These are phyloP conservation scores for Aristolochia californica DNA, from an alignment of 164 flowering plant species.

Conservation along the genomic window DNA sequence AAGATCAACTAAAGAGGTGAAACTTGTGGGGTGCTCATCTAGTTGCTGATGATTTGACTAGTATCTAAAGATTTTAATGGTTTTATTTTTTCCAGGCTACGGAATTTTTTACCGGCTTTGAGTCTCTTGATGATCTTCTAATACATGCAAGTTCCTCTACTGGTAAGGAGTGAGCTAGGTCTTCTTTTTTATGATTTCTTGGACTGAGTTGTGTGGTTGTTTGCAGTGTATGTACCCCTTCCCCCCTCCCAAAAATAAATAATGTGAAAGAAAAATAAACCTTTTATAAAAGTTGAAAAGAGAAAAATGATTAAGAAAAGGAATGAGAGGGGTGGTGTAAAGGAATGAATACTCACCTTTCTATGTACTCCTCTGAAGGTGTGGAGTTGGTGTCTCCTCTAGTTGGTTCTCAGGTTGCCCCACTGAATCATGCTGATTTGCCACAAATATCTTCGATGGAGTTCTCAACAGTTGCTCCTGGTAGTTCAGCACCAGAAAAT, in stretches of 20 bases:
- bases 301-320: no score
- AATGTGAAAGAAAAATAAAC: no score
- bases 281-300: no score
- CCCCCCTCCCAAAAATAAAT: no score
- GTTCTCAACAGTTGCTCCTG: neutral
- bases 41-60: neutral
- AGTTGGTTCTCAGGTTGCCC: neutral
- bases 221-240: no score
- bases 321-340: neutral
- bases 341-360: neutral
- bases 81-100: slow-evolving; percentile 1
- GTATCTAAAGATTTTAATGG: neutral
- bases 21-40: neutral
- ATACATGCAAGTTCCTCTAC: neutral
- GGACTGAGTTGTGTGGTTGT: no score
- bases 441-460: neutral
- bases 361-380: neutral
- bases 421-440: neutral
- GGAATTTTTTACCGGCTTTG: neutral
- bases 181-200: neutral
- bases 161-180: neutral
- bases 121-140: slow-evolving; percentile 1
- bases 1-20: slow-evolving; percentile 1
- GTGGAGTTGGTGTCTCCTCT: slow-evolving; percentile 4
- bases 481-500: neutral